Conservation (phyloP, 306 rosid species). For the Oxytropis ochrocephala region DNA sequence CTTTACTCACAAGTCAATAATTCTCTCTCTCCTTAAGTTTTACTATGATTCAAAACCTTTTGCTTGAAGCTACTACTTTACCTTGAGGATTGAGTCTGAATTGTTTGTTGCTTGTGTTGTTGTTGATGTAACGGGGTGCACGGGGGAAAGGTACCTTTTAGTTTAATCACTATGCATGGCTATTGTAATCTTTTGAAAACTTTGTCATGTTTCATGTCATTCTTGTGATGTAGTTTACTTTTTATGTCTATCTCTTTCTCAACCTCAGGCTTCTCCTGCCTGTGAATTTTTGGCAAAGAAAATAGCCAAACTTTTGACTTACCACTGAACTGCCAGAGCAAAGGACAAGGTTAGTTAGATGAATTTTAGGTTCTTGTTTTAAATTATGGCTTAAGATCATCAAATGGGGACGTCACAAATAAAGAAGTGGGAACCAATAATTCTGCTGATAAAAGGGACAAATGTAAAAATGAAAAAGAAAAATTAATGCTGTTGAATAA, state of each 20-base stretch:
- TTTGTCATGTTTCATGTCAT: slow-evolving; percentile 51
- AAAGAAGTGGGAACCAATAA: slow-evolving; percentile 4
- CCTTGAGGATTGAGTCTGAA: slow-evolving; percentile 25
- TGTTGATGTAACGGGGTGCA: slow-evolving; percentile 37
- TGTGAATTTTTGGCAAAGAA: slow-evolving; percentile 38
- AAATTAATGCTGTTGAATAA: background rate
- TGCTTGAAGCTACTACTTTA: slow-evolving; percentile 25
- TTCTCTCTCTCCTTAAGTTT: slow-evolving; percentile 21
- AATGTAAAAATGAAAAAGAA: background rate
- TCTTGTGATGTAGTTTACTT: slow-evolving; percentile 57
- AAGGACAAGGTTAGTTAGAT: slow-evolving; percentile 50
- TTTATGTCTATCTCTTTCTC: slow-evolving; percentile 25
- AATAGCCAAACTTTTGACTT: slow-evolving; percentile 33
- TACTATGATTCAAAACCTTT: slow-evolving; percentile 14
- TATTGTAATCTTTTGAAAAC: slow-evolving; percentile 26
- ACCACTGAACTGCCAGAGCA: slow-evolving; percentile 32
- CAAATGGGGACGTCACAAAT: slow-evolving; percentile 13
- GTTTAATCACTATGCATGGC: slow-evolving; percentile 18
- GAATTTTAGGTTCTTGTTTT: slow-evolving; percentile 20
- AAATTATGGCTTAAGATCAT: slow-evolving; percentile 3
- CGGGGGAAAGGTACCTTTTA: slow-evolving; percentile 31
- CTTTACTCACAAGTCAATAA: slow-evolving; percentile 40
- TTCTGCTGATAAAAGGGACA: slow-evolving; percentile 8
- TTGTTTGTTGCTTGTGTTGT: slow-evolving; percentile 23
- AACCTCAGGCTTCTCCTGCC: slow-evolving; percentile 16